A percentile compares a stretch with the other conserved stretches of the same genome.
These are phyloP conservation scores for Venturiaceae sp. DNA, from an alignment of 2,329 filamentous ascomycete species.

Conservation along the genomic window DNA sequence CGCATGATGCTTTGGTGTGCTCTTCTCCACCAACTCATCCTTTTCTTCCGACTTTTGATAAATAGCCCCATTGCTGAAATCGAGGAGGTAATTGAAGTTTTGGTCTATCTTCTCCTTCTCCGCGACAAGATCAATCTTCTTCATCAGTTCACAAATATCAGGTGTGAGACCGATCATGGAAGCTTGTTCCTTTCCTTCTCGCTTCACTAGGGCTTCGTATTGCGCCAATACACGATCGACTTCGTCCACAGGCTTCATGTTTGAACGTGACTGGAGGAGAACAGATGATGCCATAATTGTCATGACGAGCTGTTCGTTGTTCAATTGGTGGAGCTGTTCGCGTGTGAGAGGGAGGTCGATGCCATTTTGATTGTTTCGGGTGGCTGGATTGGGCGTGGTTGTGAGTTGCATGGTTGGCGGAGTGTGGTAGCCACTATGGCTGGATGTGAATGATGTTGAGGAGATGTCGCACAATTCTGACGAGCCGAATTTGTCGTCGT, in stretches of 20 bases:
- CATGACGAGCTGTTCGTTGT: background rate
- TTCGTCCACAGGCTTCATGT: background rate
- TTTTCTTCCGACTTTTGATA: background rate
- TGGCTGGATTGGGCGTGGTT: background rate
- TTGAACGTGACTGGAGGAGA: background rate
- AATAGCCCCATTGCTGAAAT: background rate
- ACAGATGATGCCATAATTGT: background rate
- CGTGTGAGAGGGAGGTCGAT: background rate
- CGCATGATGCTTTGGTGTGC: too few species aligned
- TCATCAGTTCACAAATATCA: background rate
- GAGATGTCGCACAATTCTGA: background rate
- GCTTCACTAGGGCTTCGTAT: background rate
- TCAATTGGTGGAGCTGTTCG: background rate
- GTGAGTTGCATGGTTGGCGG: background rate
- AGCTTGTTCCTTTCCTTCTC: background rate
- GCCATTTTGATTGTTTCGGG: background rate
- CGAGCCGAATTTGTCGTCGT: too few species aligned
- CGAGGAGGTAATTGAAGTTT: background rate
- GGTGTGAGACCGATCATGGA: background rate
- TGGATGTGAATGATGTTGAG: background rate
- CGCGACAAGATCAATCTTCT: background rate
- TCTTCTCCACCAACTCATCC: background rate
- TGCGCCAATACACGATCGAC: background rate
- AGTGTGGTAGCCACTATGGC: background rate
- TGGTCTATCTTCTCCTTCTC: background rate